These are phyloP conservation scores for Blastocystis sp. DNA, from an alignment of 352 stramenopile species.

Conservation along the genomic window DNA sequence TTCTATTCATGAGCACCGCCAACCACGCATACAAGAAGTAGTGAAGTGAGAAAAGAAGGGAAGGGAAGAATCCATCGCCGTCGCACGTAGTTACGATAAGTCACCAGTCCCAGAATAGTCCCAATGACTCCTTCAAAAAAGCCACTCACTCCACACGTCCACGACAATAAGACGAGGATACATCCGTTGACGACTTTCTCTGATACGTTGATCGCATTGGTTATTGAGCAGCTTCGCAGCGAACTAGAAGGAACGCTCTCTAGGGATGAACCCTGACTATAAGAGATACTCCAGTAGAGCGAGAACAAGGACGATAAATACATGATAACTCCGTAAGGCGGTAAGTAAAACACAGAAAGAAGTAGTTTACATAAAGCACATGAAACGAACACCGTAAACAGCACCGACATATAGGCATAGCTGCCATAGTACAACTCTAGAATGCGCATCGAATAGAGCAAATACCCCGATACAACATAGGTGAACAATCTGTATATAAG, in stretches of 20 bases:
- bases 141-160: background rate
- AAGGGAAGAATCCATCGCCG: background rate
- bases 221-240: background rate
- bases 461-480: background rate
- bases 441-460: background rate
- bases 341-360: background rate
- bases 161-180: background rate
- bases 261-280: background rate
- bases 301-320: background rate
- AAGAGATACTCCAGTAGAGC: background rate
- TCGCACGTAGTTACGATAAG: background rate
- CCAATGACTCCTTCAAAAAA: background rate
- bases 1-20: background rate
- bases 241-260: background rate
- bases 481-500: constrained; percentile 31
- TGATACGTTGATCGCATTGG: background rate
- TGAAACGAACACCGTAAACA: background rate
- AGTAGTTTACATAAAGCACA: background rate
- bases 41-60: background rate
- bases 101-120: background rate
- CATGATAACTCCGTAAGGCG: background rate
- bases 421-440: background rate
- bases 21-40: background rate
- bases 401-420: background rate
- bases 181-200: background rate